phyloP scores from a whole-genome alignment of 192 early-diverging fungal genomes.

The Fimicolochytrium jonesii region DNA sequence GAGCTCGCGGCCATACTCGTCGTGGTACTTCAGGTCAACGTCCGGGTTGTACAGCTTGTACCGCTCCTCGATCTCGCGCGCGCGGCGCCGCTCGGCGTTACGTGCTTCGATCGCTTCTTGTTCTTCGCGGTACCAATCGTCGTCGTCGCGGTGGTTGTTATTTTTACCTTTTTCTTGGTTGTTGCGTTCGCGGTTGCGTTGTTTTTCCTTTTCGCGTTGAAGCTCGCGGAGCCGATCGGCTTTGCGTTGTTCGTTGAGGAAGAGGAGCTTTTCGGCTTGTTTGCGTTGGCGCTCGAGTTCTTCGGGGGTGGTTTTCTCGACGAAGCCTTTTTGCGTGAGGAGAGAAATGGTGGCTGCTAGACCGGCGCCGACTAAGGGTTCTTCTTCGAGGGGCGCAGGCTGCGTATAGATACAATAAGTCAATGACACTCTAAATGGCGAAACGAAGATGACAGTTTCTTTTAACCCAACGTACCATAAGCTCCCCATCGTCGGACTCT shows the following conservation, averaged over 20 bases:
- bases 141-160: slow-evolving; percentile 64
- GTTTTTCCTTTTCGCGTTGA: slow-evolving; percentile 68
- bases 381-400: slow-evolving; percentile 51
- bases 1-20: slow-evolving; percentile 77
- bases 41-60: slow-evolving; percentile 91
- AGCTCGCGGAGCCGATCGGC: slow-evolving; percentile 50
- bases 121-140: slow-evolving; percentile 37
- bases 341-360: slow-evolving; percentile 79
- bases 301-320: slow-evolving; percentile 62
- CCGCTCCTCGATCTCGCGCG: slow-evolving; percentile 52
- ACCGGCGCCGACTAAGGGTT: slow-evolving; percentile 75
- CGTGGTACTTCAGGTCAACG: slow-evolving; percentile 86
- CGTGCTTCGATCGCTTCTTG: slow-evolving; percentile 29
- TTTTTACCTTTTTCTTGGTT: slow-evolving; percentile 43
- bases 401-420: background rate
- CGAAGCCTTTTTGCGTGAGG: slow-evolving; percentile 71
- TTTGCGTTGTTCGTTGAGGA: slow-evolving; percentile 65
- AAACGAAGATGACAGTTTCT: slow-evolving; percentile 7
- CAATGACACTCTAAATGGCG: background rate
- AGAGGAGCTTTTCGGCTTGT: slow-evolving; percentile 57
- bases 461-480: background rate
- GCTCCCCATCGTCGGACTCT: slow-evolving; percentile 1
- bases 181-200: slow-evolving; percentile 42
- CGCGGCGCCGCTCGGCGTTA: slow-evolving; percentile 33
- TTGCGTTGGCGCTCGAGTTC: slow-evolving; percentile 60